These are phyloP conservation scores for Haematococcus sp. DNA, from an alignment of 139 green algal genomes.

Conservation along the genomic window DNA sequence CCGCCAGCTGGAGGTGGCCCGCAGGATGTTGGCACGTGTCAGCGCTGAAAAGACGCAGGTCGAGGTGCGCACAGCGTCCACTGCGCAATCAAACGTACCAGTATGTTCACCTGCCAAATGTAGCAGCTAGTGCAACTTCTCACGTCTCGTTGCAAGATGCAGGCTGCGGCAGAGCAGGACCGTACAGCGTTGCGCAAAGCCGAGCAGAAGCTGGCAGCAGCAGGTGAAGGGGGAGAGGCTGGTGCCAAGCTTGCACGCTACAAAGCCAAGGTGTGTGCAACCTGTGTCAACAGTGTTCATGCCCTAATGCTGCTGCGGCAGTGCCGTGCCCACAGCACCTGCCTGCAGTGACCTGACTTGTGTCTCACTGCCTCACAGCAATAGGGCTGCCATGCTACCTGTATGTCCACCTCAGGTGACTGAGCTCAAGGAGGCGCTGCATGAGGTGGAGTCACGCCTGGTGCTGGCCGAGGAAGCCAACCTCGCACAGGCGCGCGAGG, in stretches of 20 bases:
- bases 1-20: neutral
- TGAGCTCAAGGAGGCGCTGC: constrained; percentile 8
- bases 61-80: neutral
- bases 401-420: neutral
- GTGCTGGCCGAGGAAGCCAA: constrained; percentile 2
- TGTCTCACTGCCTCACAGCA: too few species aligned
- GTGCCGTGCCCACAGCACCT: too few species aligned
- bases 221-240: neutral
- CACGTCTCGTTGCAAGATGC: neutral
- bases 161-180: constrained; percentile 1
- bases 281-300: too few species aligned
- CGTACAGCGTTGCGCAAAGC: neutral
- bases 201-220: neutral
- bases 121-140: too few species aligned
- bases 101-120: too few species aligned
- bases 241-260: neutral
- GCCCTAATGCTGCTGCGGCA: too few species aligned
- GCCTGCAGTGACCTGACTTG: too few species aligned
- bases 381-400: too few species aligned
- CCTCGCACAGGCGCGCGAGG: neutral
- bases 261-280: constrained; percentile 6
- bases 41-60: neutral
- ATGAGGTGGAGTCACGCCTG: constrained; percentile 1
- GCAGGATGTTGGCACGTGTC: neutral
- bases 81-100: too few species aligned